Conservation (phyloP, 768 basidiomycete genomes). For the Agaricus blazei region DNA sequence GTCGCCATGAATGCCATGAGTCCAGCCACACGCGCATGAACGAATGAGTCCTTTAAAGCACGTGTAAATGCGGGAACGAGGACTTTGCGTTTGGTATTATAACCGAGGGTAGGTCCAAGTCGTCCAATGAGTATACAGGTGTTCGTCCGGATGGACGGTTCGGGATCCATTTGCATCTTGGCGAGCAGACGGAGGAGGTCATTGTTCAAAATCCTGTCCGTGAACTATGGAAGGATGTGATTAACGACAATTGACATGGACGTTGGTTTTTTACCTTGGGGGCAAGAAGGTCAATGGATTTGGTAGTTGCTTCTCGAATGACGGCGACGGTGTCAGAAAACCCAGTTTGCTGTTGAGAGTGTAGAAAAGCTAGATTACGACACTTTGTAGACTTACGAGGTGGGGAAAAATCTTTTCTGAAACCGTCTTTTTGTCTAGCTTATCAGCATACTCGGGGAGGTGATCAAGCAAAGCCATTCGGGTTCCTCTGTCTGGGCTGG, state of each 20-base stretch:
- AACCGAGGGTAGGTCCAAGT: slow-evolving; percentile 77
- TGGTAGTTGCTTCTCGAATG: slow-evolving; percentile 91
- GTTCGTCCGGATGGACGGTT: slow-evolving; percentile 95
- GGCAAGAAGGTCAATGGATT: slow-evolving; percentile 77
- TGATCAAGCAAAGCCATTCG: slow-evolving; percentile 92
- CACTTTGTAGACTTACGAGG: slow-evolving; percentile 48
- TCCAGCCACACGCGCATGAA: slow-evolving; percentile 90
- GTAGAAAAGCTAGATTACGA: background rate
- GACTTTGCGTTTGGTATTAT: slow-evolving; percentile 93
- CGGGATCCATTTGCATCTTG: slow-evolving; percentile 87
- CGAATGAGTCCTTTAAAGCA: slow-evolving; percentile 85
- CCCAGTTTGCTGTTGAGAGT: slow-evolving; percentile 72
- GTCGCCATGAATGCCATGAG: slow-evolving; percentile 96
- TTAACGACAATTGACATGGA: background rate
- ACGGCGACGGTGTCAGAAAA: slow-evolving; percentile 93
- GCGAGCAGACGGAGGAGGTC: slow-evolving; percentile 91
- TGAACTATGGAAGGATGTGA: slow-evolving; percentile 47
- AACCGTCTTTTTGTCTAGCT: slow-evolving; percentile 80
- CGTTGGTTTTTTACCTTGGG: slow-evolving; percentile 55
- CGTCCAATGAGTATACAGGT: slow-evolving; percentile 95
- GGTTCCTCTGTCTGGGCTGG: slow-evolving; percentile 88
- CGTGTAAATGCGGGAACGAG: slow-evolving; percentile 92
- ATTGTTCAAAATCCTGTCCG: slow-evolving; percentile 91
- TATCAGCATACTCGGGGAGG: slow-evolving; percentile 78
- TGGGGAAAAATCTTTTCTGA: slow-evolving; percentile 91